Evolutionary conservation across 225 moss, liverwort and hornwort species (phyloP).

Genomic region (Pleurozium schreberi): DNA sequence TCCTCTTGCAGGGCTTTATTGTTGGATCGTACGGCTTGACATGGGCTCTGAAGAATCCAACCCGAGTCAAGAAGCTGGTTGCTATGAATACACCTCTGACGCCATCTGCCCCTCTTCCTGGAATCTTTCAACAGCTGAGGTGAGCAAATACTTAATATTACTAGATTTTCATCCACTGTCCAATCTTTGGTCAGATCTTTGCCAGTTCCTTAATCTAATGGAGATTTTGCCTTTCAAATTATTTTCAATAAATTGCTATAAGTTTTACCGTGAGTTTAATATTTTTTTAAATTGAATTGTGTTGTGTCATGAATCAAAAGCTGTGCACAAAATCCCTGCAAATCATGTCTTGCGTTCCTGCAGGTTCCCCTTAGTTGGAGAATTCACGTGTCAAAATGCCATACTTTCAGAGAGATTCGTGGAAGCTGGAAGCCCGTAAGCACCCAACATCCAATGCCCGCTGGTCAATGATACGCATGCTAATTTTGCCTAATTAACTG

Average conservation of each 20-base stretch:
- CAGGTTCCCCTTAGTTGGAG: slow-evolving; percentile 90
- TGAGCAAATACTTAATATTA: background rate
- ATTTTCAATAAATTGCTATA: no score
- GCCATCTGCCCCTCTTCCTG: slow-evolving; percentile 76
- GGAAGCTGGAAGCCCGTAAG: slow-evolving; percentile 88
- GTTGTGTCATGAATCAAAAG: background rate
- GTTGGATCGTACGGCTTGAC: slow-evolving; percentile 96
- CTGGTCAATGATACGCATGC: background rate
- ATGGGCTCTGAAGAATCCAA: slow-evolving; percentile 95
- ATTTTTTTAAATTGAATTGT: background rate
- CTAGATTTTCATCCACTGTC: background rate
- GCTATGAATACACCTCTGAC: slow-evolving; percentile 83
- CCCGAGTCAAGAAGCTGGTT: slow-evolving; percentile 58
- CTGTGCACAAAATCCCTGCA: background rate
- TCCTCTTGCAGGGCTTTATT: slow-evolving; percentile 59
- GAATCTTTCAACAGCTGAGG: slow-evolving; percentile 84
- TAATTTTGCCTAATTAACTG: background rate
- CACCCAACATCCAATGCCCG: background rate
- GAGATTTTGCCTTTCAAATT: no score
- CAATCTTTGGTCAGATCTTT: no score
- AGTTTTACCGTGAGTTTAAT: background rate
- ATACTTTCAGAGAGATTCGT: slow-evolving; percentile 87
- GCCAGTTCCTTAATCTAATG: no score
- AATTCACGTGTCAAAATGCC: slow-evolving; percentile 91
- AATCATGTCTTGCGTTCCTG: background rate